Percentiles rank a stretch among this genome's conserved stretches.
Evolutionary conservation across 805 yeast genomes (phyloP).

Genomic region (Hemisphaericaspora nanyangensis): DNA sequence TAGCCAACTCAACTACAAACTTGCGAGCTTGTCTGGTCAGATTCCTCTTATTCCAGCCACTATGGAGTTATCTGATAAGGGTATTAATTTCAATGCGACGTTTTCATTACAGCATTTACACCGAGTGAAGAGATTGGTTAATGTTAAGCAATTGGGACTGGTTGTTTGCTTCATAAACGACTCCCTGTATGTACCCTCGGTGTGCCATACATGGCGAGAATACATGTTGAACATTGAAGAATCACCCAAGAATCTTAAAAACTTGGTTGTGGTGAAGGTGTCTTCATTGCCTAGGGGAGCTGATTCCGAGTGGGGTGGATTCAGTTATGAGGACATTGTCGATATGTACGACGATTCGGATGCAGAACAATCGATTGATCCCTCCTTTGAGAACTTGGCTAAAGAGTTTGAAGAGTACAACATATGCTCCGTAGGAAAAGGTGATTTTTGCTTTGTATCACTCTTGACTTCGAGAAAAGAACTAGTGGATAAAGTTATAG

Average conservation of each 20-base stretch:
- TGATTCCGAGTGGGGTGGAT: slow-evolving; percentile 72
- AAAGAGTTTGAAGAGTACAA: slow-evolving; percentile 10
- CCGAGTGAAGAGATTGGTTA: slow-evolving; percentile 55
- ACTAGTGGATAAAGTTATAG: slow-evolving; percentile 9
- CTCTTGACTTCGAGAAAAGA: slow-evolving; percentile 14
- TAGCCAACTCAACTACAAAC: slow-evolving; percentile 29
- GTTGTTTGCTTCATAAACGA: slow-evolving; percentile 55
- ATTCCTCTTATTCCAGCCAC: slow-evolving; percentile 76
- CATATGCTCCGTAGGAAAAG: slow-evolving; percentile 11
- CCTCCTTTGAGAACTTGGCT: neutral
- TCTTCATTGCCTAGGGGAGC: slow-evolving; percentile 61
- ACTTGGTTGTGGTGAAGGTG: slow-evolving; percentile 53
- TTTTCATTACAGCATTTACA: slow-evolving; percentile 74
- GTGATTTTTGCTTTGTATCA: slow-evolving; percentile 5
- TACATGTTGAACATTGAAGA: slow-evolving; percentile 25
- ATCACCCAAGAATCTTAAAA: slow-evolving; percentile 15
- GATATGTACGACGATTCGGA: slow-evolving; percentile 41
- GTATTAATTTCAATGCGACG: slow-evolving; percentile 33
- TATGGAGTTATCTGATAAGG: slow-evolving; percentile 45
- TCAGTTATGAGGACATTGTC: slow-evolving; percentile 39
- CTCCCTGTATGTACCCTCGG: slow-evolving; percentile 21
- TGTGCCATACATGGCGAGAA: slow-evolving; percentile 41
- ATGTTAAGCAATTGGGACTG: slow-evolving; percentile 40
- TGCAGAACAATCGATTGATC: slow-evolving; percentile 26
- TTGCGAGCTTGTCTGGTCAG: slow-evolving; percentile 80